Evolutionary conservation across 306 rosid species (phyloP), one percentile per base, ranked within the genome.

Genomic region (Rosa multiflora): DNA sequence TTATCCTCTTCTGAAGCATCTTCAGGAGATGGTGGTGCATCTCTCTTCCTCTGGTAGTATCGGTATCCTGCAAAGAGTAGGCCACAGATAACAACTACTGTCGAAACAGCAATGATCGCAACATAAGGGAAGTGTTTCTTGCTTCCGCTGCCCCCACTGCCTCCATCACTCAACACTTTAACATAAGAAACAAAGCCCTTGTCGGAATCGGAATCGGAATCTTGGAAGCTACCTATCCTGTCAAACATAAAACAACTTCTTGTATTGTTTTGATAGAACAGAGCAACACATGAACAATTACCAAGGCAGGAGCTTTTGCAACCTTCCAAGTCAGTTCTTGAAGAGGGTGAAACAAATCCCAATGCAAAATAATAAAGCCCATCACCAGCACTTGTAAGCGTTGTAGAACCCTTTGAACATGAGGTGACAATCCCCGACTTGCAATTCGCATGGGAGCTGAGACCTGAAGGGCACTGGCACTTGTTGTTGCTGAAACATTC

Each of bases 1-100:
- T 88, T 91, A 78, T 89, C 98, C 86, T 95, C 99, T 53, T 91
- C 99, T 14, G 99, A 91, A 66, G 68, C 72, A 59, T 85, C 93
- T 8, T 39, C 39, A 47, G 90, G 83, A 48, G 95, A 82, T 49
- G 78, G 85, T 1, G 90, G 88, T 51, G 70, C 29, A 14, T 70
- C 85, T 64, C 63, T 83, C 85, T 79, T 91, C 76, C 49, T 88
- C 85, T 67, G 82, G 83, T 78, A 67, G 88, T 26, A 89, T 72
- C 85, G 81, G 59, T 85, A 74, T 61, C 93, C 96, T 46, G 56
- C 74, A 80, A 56, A 93, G 67, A 90, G 44, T 49, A 95, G 23
- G 73, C 79, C 74, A 68, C 79, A 77, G 67, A 93, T 87, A 51
- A 87, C 87, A 79, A 88, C 63, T 83, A 87, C 26, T 0, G 91